Evolutionary conservation across 345 rosid genomes (phyloP), one percentile per base, ranked within the genome.

Genomic region (Populus davidiana): DNA sequence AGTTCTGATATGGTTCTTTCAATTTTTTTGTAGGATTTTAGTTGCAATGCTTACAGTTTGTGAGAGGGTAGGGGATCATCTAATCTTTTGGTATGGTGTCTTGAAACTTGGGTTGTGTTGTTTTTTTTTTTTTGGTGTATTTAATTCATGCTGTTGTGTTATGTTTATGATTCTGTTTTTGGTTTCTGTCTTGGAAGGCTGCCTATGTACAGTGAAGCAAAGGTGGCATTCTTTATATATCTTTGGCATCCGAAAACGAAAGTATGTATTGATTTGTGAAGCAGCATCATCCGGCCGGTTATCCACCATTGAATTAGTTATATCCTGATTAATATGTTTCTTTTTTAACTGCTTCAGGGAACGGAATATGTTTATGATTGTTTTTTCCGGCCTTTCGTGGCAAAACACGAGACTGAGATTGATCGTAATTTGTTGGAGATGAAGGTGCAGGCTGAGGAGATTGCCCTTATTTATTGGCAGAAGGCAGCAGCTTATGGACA

Each of bases 161-260:
- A 38, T 31, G 1, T 67, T 41, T 29, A 12, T 73, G 23, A 18
- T 33, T 17, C 36, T 39, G 2, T 18, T 39, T 5, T 21, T 33
- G 6, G 11, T n/a, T 65, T 56, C 13, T 47, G 23, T 49, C n/a
- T 39, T 23, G 66, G 79, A 78, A 93, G 98, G 96, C 84, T 95
- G 69, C 97, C 96, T 1, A 83, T 93, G 94, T 91, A 93, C 67
- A 85, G 85, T 54, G 97, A 91, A 82, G 98, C 91, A 61, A 91
- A 93, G 82, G 79, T 95, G 85, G 96, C 94, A 61, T 85, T 91
- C 78, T 85, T 90, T 74, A 47, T 93, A 71, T 91, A 93, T 82
- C 85, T 94, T 33, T 90, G 98, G 97, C 87, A 89, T 79, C 91
- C 91, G 2, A 86, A 88, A 85, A 90, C 98, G 49, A 90, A 83